A percentile compares a stretch with the other conserved stretches of the same genome.
Conservation (phyloP, 2,329 filamentous ascomycete genomes). For the Penicillium rolfsii region DNA sequence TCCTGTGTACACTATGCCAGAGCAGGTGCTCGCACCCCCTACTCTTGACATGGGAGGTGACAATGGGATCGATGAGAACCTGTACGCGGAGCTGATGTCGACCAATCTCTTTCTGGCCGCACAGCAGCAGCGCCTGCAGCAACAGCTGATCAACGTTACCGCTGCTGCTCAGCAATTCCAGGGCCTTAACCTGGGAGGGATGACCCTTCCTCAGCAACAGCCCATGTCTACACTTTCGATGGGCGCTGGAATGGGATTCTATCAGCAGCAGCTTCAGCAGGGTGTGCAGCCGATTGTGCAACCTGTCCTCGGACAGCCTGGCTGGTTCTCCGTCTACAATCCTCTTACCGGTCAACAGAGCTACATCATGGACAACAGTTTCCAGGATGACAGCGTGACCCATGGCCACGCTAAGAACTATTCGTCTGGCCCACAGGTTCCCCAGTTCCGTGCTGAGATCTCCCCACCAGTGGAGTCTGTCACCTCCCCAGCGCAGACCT, state of each 20-base stretch:
- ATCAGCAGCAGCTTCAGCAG: constrained; percentile 69
- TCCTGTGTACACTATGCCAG: constrained; percentile 70
- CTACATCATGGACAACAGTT: constrained; percentile 73
- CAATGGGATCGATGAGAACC: constrained; percentile 78
- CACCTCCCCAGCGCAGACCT: constrained; percentile 60
- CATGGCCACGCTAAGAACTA: constrained; percentile 43
- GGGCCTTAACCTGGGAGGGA: constrained; percentile 67
- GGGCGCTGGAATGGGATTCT: constrained; percentile 60
- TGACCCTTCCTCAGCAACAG: constrained; percentile 48
- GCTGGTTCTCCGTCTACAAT: constrained; percentile 82
- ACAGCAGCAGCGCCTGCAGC: constrained; percentile 92
- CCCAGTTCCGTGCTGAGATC: constrained; percentile 75
- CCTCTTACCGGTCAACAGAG: constrained; percentile 81
- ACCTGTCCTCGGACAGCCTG: constrained; percentile 69
- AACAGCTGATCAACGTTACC: constrained; percentile 84
- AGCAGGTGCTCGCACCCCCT: constrained; percentile 73
- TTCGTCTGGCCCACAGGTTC: constrained; percentile 57
- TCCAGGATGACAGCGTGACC: constrained; percentile 50
- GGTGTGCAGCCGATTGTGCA: constrained; percentile 66
- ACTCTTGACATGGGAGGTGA: constrained; percentile 69
- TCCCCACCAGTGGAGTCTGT: constrained; percentile 73
- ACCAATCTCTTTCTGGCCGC: constrained; percentile 92
- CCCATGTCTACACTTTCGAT: constrained; percentile 57
- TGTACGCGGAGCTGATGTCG: constrained; percentile 86
- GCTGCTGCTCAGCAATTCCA: constrained; percentile 82